Percentiles rank a stretch among this genome's conserved stretches.
Conservation (phyloP, 495 filamentous ascomycete genomes). For the Lasiosphaeria hispida region DNA sequence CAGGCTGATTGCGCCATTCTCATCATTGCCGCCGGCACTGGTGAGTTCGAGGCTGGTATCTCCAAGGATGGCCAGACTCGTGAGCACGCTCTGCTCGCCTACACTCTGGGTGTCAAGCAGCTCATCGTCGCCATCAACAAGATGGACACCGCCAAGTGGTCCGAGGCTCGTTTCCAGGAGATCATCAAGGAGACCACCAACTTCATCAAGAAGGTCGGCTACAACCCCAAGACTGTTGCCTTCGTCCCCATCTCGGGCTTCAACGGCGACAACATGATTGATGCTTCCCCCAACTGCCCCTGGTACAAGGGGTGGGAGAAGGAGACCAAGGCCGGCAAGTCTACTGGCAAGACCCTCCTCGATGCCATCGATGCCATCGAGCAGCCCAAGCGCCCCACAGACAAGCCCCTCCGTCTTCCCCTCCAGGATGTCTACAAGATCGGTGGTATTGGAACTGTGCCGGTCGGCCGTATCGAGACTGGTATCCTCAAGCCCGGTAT, state of each 20-base stretch:
- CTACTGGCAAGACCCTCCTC: constrained; percentile 93
- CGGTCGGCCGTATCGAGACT: constrained; percentile 99
- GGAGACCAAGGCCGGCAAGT: constrained; percentile 92
- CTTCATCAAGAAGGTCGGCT: constrained; percentile 99
- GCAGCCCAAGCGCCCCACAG: constrained; percentile 85
- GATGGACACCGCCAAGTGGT: constrained; percentile 99
- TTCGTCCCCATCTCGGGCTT: constrained; percentile 99
- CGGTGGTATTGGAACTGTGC: constrained; percentile 98
- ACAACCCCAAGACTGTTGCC: constrained; percentile 96
- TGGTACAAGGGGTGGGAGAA: constrained; percentile 99
- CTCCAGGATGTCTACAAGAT: constrained; percentile 99
- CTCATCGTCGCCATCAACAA: constrained; percentile 99
- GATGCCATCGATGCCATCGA: constrained; percentile 99
- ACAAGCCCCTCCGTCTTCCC: constrained; percentile 98
- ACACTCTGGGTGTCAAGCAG: constrained; percentile 99
- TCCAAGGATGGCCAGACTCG: constrained; percentile 99
- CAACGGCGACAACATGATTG: constrained; percentile 99
- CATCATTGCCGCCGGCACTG: constrained; percentile 99
- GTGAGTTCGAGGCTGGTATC: constrained; percentile 99
- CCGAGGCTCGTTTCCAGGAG: constrained; percentile 92
- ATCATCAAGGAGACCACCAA: constrained; percentile 99
- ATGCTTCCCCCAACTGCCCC: constrained; percentile 86
- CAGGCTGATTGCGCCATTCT: constrained; percentile 99
- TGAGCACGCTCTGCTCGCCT: constrained; percentile 99
- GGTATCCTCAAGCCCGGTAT: constrained; percentile 97